Conservation (phyloP, 2,329 filamentous ascomycete species). For the Aureobasidium sp. region DNA sequence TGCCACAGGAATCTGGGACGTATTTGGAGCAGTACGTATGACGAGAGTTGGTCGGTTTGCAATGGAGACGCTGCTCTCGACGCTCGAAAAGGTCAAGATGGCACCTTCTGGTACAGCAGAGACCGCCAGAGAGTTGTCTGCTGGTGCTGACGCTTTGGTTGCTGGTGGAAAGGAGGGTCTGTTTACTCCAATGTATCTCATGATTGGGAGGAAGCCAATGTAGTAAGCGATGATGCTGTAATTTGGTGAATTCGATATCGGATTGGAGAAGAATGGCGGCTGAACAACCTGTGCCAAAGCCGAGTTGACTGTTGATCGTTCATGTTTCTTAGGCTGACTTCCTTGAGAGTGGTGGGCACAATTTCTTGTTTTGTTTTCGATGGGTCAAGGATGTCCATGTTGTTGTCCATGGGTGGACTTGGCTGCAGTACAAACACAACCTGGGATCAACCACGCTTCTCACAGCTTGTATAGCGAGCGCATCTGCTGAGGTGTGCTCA, state of each 20-base stretch:
- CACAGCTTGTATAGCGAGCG: no score
- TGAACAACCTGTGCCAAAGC: background rate
- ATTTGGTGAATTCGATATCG: background rate
- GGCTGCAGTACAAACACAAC: no score
- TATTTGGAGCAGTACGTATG: conserved; percentile 80
- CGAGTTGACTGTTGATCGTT: background rate
- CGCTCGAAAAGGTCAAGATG: conserved; percentile 63
- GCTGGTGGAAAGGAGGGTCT: conserved; percentile 78
- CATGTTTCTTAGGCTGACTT: background rate
- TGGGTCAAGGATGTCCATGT: no score
- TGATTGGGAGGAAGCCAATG: conserved; percentile 78
- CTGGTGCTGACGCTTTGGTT: conserved; percentile 75
- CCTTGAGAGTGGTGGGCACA: background rate
- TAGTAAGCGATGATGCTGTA: background rate
- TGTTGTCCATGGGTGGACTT: no score
- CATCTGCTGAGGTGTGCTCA: no score
- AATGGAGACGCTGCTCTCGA: conserved; percentile 69
- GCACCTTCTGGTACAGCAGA: conserved; percentile 81
- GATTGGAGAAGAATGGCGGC: background rate
- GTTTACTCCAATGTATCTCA: conserved; percentile 98
- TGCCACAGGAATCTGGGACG: conserved; percentile 65
- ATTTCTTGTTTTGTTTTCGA: background rate
- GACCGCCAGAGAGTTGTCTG: conserved; percentile 81
- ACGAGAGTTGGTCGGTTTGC: conserved; percentile 69
- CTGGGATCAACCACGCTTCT: background rate